phyloP scores from a whole-genome alignment of 2,329 filamentous ascomycete species.

The Calonectria hawksworthii region DNA sequence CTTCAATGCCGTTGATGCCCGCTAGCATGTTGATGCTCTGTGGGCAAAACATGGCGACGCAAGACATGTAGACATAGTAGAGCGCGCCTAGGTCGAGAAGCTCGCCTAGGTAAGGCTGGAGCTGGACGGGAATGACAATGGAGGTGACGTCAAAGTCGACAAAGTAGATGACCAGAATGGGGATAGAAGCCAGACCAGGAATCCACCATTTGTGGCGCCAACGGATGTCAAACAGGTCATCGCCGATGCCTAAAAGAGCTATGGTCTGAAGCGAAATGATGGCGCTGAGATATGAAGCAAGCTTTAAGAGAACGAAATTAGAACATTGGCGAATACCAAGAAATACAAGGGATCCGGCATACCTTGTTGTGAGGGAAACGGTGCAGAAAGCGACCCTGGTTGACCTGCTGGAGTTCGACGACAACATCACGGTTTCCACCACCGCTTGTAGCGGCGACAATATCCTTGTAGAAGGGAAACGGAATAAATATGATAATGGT shows the following conservation, averaged over 20 bases:
- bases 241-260: constrained; percentile 90
- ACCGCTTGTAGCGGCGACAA: constrained; percentile 93
- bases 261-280: constrained; percentile 93
- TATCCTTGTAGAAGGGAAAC: constrained; percentile 98
- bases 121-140: constrained; percentile 88
- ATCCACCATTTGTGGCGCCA: constrained; percentile 99
- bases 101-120: constrained; percentile 87
- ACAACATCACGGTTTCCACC: constrained; percentile 93
- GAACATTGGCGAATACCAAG: neutral
- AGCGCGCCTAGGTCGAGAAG: constrained; percentile 85
- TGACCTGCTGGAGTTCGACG: constrained; percentile 78
- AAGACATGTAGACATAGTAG: constrained; percentile 98
- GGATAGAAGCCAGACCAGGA: constrained; percentile 92
- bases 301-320: constrained; percentile 62
- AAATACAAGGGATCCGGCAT: constrained; percentile 14
- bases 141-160: constrained; percentile 98
- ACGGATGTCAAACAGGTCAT: constrained; percentile 97
- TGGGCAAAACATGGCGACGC: constrained; percentile 95
- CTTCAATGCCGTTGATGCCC: constrained; percentile 98
- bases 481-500: constrained; percentile 93
- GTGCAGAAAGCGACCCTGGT: constrained; percentile 88
- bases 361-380: constrained; percentile 96
- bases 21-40: constrained; percentile 99
- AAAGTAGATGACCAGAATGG: constrained; percentile 96
- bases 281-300: constrained; percentile 94